These are phyloP conservation scores for Neurospora terricola DNA, from an alignment of 495 filamentous ascomycete genomes.

Conservation along the genomic window DNA sequence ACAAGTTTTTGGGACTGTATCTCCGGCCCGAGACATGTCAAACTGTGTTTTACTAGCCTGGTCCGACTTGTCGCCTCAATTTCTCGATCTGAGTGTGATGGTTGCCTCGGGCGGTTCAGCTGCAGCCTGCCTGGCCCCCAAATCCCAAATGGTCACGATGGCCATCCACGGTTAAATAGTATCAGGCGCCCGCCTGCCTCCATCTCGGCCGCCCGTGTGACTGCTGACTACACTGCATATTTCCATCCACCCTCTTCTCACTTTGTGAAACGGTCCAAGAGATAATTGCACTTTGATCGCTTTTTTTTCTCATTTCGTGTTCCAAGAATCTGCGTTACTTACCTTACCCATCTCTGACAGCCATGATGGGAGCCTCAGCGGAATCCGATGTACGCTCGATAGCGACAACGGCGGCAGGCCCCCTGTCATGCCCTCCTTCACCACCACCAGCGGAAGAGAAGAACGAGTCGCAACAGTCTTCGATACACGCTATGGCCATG, in stretches of 20 bases:
- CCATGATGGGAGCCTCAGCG: neutral
- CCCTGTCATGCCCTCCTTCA: neutral
- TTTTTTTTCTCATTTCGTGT: neutral
- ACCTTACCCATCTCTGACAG: neutral
- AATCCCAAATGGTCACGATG: neutral
- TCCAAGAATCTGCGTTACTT: neutral
- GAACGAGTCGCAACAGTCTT: neutral
- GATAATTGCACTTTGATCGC: neutral
- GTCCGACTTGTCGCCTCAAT: neutral
- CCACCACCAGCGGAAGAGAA: neutral
- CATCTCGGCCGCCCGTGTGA: neutral
- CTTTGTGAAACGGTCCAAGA: neutral
- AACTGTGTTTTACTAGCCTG: neutral
- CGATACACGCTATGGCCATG: neutral
- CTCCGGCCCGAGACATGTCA: neutral
- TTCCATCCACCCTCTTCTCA: neutral
- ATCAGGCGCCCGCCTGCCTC: neutral
- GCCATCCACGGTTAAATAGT: neutral
- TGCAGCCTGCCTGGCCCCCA: neutral
- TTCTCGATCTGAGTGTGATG: neutral
- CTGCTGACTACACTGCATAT: neutral
- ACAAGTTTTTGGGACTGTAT: neutral
- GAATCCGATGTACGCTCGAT: neutral
- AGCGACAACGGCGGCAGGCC: neutral
- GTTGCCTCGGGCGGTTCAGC: neutral